Evolutionary conservation across 768 basidiomycete species (phyloP).

Genomic region (Kondoa subrosea): DNA sequence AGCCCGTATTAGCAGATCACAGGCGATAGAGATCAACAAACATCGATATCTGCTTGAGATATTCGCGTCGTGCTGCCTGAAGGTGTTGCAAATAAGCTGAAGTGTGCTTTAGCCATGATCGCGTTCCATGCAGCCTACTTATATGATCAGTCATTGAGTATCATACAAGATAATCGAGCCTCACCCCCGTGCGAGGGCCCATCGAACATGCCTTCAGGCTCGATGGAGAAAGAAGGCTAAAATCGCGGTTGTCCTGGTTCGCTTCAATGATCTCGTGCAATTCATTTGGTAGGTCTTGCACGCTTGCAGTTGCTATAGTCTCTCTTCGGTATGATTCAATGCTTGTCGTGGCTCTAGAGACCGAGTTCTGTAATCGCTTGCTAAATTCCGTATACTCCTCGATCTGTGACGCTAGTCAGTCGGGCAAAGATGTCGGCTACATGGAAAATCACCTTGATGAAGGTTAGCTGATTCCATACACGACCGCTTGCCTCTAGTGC

Average conservation of each 20-base stretch:
- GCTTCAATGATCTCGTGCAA: neutral
- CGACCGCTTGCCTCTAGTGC: neutral
- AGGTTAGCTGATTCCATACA: neutral
- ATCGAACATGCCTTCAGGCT: neutral
- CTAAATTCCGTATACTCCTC: conserved; percentile 4
- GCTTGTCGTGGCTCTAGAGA: neutral
- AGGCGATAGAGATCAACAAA: neutral
- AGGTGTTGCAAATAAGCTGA: neutral
- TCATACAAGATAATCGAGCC: neutral
- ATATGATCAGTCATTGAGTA: neutral
- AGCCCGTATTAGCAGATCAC: neutral
- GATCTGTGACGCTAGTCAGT: neutral
- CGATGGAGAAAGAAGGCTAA: neutral
- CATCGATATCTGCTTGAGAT: neutral
- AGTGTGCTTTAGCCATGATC: neutral
- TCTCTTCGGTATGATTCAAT: neutral
- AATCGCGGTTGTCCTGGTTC: neutral
- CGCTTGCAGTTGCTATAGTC: neutral
- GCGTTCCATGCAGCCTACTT: neutral
- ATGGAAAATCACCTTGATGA: neutral
- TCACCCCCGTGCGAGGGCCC: neutral
- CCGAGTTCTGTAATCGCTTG: neutral
- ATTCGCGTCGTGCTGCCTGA: too few relatives aligned
- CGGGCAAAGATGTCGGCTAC: neutral
- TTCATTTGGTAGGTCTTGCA: neutral